Conservation (phyloP, 805 yeast species). For the Starmerella bombi region DNA sequence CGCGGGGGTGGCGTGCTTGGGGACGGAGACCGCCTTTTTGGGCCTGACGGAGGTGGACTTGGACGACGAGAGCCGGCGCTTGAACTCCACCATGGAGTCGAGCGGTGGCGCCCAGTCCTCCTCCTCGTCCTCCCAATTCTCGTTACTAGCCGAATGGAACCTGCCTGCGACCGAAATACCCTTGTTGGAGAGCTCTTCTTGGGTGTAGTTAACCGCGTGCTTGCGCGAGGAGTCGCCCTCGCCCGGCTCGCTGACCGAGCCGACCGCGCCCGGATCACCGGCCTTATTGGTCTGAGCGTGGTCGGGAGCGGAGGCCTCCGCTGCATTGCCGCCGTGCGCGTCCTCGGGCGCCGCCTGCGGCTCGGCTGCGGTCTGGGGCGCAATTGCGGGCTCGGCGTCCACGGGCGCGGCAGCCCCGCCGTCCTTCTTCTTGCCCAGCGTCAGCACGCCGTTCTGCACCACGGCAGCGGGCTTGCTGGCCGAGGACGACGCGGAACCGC, state of each 20-base stretch:
- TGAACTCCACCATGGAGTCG: not conserved
- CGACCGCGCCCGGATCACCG: not conserved
- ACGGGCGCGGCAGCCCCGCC: not conserved
- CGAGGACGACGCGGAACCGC: not conserved
- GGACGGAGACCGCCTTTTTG: not conserved
- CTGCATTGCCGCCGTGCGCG: too few relatives aligned
- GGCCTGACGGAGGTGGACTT: not conserved
- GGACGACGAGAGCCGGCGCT: too few relatives aligned
- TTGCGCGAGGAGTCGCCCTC: too few relatives aligned
- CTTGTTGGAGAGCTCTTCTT: conserved; percentile 27
- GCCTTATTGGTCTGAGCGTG: not conserved
- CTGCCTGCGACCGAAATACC: conserved; percentile 28
- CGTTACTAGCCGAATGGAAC: conserved; percentile 22
- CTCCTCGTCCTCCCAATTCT: conserved; percentile 32
- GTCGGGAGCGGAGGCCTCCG: too few relatives aligned
- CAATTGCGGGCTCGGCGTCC: not conserved
- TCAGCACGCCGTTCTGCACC: not conserved
- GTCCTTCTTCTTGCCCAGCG: conserved; percentile 1
- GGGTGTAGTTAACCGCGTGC: conserved; percentile 13
- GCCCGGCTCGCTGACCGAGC: not conserved
- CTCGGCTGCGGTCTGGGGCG: not conserved
- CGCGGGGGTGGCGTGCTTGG: not conserved
- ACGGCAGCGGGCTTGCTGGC: not conserved
- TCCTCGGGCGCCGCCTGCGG: not conserved
- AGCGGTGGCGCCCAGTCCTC: conserved; percentile 26